A percentile compares a stretch with the other conserved stretches of the same genome.
phyloP scores from a whole-genome alignment of 768 basidiomycete genomes.

The Ephemerocybe angulata region DNA sequence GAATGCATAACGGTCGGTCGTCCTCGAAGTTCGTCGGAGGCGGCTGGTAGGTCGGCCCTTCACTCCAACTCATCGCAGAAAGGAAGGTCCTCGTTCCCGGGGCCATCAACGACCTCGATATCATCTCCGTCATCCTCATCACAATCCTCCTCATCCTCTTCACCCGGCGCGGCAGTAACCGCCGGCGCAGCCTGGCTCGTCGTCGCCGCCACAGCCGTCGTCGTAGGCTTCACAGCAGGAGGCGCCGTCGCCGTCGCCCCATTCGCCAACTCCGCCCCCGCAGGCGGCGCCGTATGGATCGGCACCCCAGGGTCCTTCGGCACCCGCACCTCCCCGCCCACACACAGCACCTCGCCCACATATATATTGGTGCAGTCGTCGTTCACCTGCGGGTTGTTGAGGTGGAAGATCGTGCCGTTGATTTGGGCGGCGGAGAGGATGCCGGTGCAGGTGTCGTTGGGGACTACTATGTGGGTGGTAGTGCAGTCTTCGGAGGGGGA shows the following conservation, averaged over 20 bases:
- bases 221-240: neutral
- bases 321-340: conserved; percentile 33
- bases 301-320: conserved; percentile 38
- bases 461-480: conserved; percentile 51
- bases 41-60: neutral
- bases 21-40: too few species aligned
- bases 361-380: conserved; percentile 61
- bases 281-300: conserved; percentile 23
- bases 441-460: conserved; percentile 40
- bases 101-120: conserved; percentile 17
- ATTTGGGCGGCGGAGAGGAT: neutral
- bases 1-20: too few species aligned
- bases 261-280: neutral
- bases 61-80: conserved; percentile 46
- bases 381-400: conserved; percentile 43
- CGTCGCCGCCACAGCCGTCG: neutral
- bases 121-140: conserved; percentile 13
- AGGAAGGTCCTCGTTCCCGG: conserved; percentile 42
- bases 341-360: conserved; percentile 71
- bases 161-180: neutral
- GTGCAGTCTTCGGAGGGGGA: conserved; percentile 56
- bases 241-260: neutral
- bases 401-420: neutral
- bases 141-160: conserved; percentile 14
- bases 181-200: neutral